Evolutionary conservation across 2,329 filamentous ascomycete species (phyloP).

Genomic region (Hypoxylon sp.): DNA sequence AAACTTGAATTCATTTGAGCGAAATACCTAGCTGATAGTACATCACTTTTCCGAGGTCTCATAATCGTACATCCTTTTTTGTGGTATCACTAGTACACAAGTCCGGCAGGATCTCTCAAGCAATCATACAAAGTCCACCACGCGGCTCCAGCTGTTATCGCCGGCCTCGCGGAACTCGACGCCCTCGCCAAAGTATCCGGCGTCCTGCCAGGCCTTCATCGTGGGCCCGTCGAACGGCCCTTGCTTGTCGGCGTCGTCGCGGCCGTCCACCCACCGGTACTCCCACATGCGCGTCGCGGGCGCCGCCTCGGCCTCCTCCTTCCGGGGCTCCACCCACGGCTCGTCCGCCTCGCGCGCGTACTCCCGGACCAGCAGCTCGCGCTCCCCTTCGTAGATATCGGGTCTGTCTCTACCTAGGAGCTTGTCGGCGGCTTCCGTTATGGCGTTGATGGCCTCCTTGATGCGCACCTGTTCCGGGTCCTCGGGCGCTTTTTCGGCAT

Average conservation of each 20-base stretch:
- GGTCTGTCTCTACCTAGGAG: slow-evolving; percentile 84
- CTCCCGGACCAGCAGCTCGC: slow-evolving; percentile 84
- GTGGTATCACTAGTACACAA: slow-evolving; percentile 26
- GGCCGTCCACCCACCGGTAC: slow-evolving; percentile 90
- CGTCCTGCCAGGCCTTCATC: slow-evolving; percentile 92
- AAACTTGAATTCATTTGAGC: too few species aligned
- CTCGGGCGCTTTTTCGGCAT: slow-evolving; percentile 63
- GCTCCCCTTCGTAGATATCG: slow-evolving; percentile 92
- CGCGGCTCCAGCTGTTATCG: slow-evolving; percentile 66
- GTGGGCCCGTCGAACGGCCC: slow-evolving; percentile 87
- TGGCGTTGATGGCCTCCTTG: slow-evolving; percentile 79
- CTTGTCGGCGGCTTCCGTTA: slow-evolving; percentile 91
- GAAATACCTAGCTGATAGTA: not conserved
- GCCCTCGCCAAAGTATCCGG: slow-evolving; percentile 91
- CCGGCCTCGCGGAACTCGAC: slow-evolving; percentile 79
- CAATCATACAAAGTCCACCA: slow-evolving; percentile 63
- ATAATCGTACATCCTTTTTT: not conserved
- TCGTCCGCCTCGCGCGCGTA: slow-evolving; percentile 89
- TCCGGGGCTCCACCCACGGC: slow-evolving; percentile 73
- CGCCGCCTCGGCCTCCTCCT: slow-evolving; percentile 43
- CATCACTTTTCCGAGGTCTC: slow-evolving; percentile 4
- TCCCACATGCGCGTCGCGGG: slow-evolving; percentile 74
- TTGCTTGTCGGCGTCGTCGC: slow-evolving; percentile 81
- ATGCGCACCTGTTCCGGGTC: slow-evolving; percentile 77
- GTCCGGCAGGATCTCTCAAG: not conserved